Percentiles rank a stretch among this genome's conserved stretches.
phyloP scores from a whole-genome alignment of 2,329 filamentous ascomycete species.

The Aspergillus aculeatus region DNA sequence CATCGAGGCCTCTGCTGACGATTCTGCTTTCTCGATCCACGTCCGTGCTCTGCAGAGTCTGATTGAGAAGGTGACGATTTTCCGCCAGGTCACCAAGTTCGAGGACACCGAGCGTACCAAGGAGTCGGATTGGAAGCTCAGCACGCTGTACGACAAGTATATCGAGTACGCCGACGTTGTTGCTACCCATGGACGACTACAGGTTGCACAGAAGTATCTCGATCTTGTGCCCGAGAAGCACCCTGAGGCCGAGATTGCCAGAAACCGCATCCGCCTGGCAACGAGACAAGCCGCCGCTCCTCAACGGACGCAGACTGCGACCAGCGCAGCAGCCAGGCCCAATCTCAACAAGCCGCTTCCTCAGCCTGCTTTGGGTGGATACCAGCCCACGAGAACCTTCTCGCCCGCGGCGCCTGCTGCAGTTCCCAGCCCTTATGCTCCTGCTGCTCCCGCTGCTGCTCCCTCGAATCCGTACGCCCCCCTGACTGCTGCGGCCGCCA shows the following conservation, averaged over 20 bases:
- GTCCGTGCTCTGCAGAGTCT: conserved; percentile 85
- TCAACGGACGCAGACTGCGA: conserved; percentile 42
- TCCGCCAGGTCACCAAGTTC: conserved; percentile 92
- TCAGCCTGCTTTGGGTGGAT: conserved; percentile 31
- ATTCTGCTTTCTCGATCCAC: conserved; percentile 88
- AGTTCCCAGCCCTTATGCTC: conserved; percentile 48
- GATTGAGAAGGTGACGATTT: conserved; percentile 97
- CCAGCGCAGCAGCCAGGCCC: conserved; percentile 40
- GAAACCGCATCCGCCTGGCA: conserved; percentile 80
- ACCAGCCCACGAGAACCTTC: conserved; percentile 37
- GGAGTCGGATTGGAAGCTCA: conserved; percentile 82
- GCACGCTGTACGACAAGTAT: conserved; percentile 87
- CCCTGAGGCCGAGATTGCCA: conserved; percentile 80
- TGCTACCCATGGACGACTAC: conserved; percentile 81
- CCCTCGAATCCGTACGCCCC: conserved; percentile 53
- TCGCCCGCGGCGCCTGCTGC: conserved; percentile 32
- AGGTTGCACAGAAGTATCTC: conserved; percentile 86
- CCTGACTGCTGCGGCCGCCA: conserved; percentile 39
- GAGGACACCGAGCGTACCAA: conserved; percentile 71
- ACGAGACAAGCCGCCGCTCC: conserved; percentile 61
- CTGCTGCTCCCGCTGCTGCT: conserved; percentile 37
- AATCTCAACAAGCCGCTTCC: conserved; percentile 42
- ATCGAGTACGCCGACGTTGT: conserved; percentile 95
- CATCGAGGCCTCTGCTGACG: conserved; percentile 65
- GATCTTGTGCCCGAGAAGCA: conserved; percentile 80